These are phyloP conservation scores for Penicillium carneum DNA, from an alignment of 2,329 filamentous ascomycete species.

Conservation along the genomic window DNA sequence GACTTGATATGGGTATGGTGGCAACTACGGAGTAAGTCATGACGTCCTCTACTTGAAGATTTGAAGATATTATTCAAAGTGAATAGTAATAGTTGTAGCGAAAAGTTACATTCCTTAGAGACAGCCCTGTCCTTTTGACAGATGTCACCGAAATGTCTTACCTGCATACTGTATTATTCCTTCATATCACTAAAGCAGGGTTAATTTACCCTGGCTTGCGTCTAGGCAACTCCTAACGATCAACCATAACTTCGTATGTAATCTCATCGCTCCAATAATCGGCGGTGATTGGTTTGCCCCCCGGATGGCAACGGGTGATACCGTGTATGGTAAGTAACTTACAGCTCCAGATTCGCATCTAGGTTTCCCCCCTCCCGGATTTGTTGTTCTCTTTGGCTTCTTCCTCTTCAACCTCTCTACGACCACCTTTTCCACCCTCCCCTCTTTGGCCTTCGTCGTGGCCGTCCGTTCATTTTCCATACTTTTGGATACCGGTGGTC, in stretches of 20 bases:
- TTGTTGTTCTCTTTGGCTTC: slow-evolving; percentile 24
- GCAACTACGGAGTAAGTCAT: slow-evolving; percentile 32
- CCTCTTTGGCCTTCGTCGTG: slow-evolving; percentile 37
- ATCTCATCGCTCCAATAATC: slow-evolving; percentile 1
- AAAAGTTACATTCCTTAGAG: slow-evolving; percentile 2
- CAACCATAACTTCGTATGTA: neutral
- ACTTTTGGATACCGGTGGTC: slow-evolving; percentile 18
- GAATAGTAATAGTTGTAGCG: neutral
- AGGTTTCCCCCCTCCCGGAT: slow-evolving; percentile 15
- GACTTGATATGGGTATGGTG: slow-evolving; percentile 10
- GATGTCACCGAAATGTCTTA: slow-evolving; percentile 9
- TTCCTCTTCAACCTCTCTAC: slow-evolving; percentile 27
- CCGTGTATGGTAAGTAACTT: slow-evolving; percentile 14
- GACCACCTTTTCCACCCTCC: slow-evolving; percentile 25
- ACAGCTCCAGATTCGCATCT: neutral
- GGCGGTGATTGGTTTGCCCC: neutral
- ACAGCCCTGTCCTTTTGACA: neutral
- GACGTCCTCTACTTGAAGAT: slow-evolving; percentile 15
- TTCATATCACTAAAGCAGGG: too few species aligned
- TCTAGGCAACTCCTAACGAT: too few species aligned
- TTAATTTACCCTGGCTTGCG: too few species aligned
- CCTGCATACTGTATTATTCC: neutral
- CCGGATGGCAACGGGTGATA: slow-evolving; percentile 12
- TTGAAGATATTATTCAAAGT: neutral
- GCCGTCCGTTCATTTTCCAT: slow-evolving; percentile 36